Base-by-base conservation (phyloP, 495 filamentous ascomycete genomes). In the Tetracladium marchalianum region DNA sequence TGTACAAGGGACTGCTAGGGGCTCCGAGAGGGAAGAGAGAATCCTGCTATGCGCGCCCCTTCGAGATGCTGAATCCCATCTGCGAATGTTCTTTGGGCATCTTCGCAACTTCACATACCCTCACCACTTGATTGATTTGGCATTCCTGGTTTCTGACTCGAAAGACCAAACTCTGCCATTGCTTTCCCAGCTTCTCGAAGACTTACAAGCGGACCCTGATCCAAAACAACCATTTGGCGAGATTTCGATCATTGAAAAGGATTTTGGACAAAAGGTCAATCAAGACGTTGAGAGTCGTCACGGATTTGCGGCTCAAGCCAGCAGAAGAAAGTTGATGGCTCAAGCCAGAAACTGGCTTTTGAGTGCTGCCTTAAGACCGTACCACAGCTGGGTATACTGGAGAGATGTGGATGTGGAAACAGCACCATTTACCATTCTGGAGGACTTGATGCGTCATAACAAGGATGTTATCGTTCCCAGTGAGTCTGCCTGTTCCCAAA, bases 361-460 rank as follows among this genome's bases (percentile, higher is more conserved):
- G 48, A 95, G 87, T 55, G 90, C 93, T 18, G 90, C 93, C 13
- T 69, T 99, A 34, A 77, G 92, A 39, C 93, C 93, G 4, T 90
- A 90, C 32, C 93, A 99, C 59, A 93, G 87, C 56, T 99, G 93
- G 93, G 93, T 99, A 19, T 99, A 99, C 58, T 99, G 93, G 93
- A 77, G 93, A 64, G 93, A 99, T 70, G 93, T 92, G 17, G 93
- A 99, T 65, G 93, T 99, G 11, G 87, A 96, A 66, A 99, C 93
- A 6, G 90, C 92, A 9, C 93, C 93, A 0, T 82, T 84, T 54
- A 97, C 93, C 1, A 97, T 99, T 47, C 63, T 99, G 53, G 93
- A 99, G 62, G 93, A 99, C 67, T 63, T 99, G 31, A 99, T 99
- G 93, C 77, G 92, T 44, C 93, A 99, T 56, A 92, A 99, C 61